Evolutionary conservation across 495 filamentous ascomycete genomes (phyloP), one percentile per base, ranked within the genome.

Genomic region (Hyaloscypha bicolor): DNA sequence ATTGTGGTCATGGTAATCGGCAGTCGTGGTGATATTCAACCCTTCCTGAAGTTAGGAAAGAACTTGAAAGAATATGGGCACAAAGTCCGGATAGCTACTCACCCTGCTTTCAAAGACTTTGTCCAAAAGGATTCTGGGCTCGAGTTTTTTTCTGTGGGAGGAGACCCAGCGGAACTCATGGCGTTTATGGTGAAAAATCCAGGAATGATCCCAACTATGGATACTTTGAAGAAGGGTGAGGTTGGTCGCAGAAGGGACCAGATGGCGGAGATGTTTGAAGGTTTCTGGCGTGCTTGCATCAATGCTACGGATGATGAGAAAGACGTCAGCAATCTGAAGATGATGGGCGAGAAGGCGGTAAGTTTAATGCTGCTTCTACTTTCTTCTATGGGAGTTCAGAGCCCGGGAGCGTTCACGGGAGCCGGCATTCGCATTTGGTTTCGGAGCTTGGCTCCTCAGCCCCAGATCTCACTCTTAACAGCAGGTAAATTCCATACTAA

Each of bases 111-210:
- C 69, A 82, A 85, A 58, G 77, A 88, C 19, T 91, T 92, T 72
- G 86, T 92, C 32, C 79, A 89, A 73, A 79, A 87, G 53, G 86
- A 87, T 60, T 79, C 76, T 1, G 85, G 83, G 0, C 79, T 90
- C 4, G 90, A 92, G 72, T 92, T 92, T 74, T 92, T 91, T 74
- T 82, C 81, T 64, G 85, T 92, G 39, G 90, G 90, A 4, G 90
- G 90, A 1, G 87, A 92, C 69, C 90, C 90, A 5, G 82, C 87
- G 1, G 87, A 92, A 76, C 74, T 92, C 39, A 92, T 92, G 90
- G 90, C 90, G 4, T 92, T 90, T 71, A 92, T 92, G 90, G 90
- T 92, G 45, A 92, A 92, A 75, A 90, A 92, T 76, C 90, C 90
- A 0, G 88, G 89, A 0, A 76, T 92, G 74, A 86, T 92, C 52